These are phyloP conservation scores for Termitomyces sp. DNA, from an alignment of 768 basidiomycete species.

Conservation along the genomic window DNA sequence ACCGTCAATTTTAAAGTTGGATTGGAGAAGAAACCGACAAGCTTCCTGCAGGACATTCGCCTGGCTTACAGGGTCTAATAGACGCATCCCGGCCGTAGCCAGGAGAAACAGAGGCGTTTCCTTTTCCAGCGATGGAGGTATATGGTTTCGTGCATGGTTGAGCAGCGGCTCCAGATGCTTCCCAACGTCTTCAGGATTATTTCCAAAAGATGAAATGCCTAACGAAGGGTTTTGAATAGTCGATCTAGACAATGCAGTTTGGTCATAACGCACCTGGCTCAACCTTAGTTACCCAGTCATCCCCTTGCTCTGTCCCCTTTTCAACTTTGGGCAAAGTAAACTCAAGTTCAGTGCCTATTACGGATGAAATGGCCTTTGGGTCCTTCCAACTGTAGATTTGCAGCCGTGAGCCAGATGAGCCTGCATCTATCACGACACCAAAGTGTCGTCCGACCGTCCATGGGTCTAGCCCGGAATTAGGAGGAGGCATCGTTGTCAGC, in stretches of 20 bases:
- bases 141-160: conserved; percentile 70
- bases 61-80: conserved; percentile 66
- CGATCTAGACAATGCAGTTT: background rate
- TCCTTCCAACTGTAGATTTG: conserved; percentile 98
- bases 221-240: background rate
- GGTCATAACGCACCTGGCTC: conserved; percentile 71
- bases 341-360: conserved; percentile 45
- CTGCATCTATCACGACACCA: conserved; percentile 96
- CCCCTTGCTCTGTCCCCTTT: conserved; percentile 78
- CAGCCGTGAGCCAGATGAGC: conserved; percentile 92
- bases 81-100: conserved; percentile 96
- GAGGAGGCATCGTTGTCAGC: conserved; percentile 58
- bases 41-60: conserved; percentile 67
- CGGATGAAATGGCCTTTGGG: conserved; percentile 48
- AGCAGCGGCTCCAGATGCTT: conserved; percentile 79
- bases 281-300: conserved; percentile 86
- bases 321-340: conserved; percentile 77
- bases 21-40: conserved; percentile 75
- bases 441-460: conserved; percentile 82
- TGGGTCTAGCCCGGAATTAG: conserved; percentile 51
- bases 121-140: conserved; percentile 81
- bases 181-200: conserved; percentile 63
- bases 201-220: conserved; percentile 86
- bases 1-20: conserved; percentile 70
- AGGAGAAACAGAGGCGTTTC: conserved; percentile 90